phyloP scores from a whole-genome alignment of 2,329 filamentous ascomycete species.

The Verticillium longisporum region DNA sequence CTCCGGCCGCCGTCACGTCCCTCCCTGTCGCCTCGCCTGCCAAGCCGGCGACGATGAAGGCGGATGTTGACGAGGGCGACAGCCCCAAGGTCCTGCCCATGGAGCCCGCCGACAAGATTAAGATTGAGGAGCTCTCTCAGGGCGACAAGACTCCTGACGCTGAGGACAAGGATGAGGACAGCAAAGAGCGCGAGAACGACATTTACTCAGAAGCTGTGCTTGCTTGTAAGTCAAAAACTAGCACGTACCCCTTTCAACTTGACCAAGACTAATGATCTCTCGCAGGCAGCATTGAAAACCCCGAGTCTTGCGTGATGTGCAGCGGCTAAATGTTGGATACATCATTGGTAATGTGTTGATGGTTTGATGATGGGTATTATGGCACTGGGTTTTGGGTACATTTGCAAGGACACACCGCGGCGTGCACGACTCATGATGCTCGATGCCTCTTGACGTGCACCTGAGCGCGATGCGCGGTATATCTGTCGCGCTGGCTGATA shows the following conservation, averaged over 20 bases:
- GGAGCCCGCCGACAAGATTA: slow-evolving; percentile 57
- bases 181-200: slow-evolving; percentile 72
- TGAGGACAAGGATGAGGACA: slow-evolving; percentile 68
- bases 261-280: slow-evolving; percentile 21
- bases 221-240: slow-evolving; percentile 57
- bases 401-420: not conserved
- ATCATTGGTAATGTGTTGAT: slow-evolving; percentile 5
- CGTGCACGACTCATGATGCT: not conserved
- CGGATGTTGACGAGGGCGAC: slow-evolving; percentile 68
- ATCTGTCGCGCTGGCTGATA: not conserved
- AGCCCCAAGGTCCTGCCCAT: slow-evolving; percentile 72
- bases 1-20: slow-evolving; percentile 17
- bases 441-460: not conserved
- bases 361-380: slow-evolving; percentile 10
- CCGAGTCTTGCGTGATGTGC: slow-evolving; percentile 94
- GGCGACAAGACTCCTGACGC: slow-evolving; percentile 53
- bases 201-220: slow-evolving; percentile 93
- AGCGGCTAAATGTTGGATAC: slow-evolving; percentile 58
- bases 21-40: slow-evolving; percentile 46
- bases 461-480: not conserved
- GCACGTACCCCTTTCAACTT: not conserved
- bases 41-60: slow-evolving; percentile 64
- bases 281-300: slow-evolving; percentile 89
- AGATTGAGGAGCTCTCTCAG: slow-evolving; percentile 59
- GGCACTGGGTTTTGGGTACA: slow-evolving; percentile 2